These are phyloP conservation scores for Candida fluviatilis DNA, from an alignment of 805 yeast species.

Conservation along the genomic window DNA sequence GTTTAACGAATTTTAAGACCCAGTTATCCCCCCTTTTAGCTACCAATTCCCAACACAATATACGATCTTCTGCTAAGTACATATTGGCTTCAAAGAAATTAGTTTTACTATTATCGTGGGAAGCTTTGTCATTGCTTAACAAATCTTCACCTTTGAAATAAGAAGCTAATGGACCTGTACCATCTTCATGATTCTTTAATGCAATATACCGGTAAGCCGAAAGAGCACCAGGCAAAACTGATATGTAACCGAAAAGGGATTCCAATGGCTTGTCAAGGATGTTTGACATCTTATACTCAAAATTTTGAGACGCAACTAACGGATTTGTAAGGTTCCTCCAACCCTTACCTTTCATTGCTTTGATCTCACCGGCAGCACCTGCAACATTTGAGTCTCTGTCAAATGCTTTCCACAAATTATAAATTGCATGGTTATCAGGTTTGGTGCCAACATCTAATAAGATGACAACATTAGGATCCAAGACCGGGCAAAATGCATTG, in stretches of 20 bases:
- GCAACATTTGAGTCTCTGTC: conserved; percentile 96
- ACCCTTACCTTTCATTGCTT: conserved; percentile 88
- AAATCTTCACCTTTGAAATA: conserved; percentile 85
- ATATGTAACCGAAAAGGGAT: conserved; percentile 86
- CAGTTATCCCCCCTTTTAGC: conserved; percentile 81
- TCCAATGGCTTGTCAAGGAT: conserved; percentile 93
- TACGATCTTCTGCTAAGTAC: conserved; percentile 97
- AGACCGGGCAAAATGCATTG: conserved; percentile 87
- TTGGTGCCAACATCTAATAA: conserved; percentile 96
- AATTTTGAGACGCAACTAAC: conserved; percentile 91
- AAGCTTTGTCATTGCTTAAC: conserved; percentile 22
- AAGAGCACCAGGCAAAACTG: conserved; percentile 93
- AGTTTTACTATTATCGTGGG: conserved; percentile 41
- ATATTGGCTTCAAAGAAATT: conserved; percentile 93
- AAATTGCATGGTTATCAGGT: conserved; percentile 84
- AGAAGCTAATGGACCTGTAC: conserved; percentile 85
- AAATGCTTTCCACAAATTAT: conserved; percentile 96
- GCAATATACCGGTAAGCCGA: conserved; percentile 94
- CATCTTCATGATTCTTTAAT: conserved; percentile 76
- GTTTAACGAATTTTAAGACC: conserved; percentile 87
- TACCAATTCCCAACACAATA: conserved; percentile 92
- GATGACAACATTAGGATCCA: conserved; percentile 88
- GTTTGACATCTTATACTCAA: conserved; percentile 96
- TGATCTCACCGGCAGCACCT: conserved; percentile 98
- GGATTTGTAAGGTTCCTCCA: conserved; percentile 84